These are phyloP conservation scores for Crithidia fasciculata DNA, from an alignment of 208 protist species.

Conservation along the genomic window DNA sequence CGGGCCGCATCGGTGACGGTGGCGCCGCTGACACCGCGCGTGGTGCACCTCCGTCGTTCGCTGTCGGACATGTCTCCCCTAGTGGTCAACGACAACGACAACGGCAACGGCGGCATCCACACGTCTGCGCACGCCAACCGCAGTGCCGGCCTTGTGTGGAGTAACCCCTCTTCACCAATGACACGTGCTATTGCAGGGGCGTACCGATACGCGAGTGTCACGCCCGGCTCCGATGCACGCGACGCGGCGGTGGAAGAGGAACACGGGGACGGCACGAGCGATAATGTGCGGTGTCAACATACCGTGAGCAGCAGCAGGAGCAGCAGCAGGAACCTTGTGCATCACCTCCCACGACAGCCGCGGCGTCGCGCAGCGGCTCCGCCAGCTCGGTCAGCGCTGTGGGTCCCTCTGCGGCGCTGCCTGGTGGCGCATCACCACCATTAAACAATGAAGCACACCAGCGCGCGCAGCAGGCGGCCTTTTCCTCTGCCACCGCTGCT, in stretches of 20 bases:
- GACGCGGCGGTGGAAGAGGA: not conserved
- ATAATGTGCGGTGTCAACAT: no score
- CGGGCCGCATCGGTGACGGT: not conserved
- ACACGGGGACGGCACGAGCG: not conserved
- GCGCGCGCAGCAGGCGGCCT: conserved; percentile 1
- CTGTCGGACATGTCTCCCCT: not conserved
- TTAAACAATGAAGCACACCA: not conserved
- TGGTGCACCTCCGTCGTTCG: not conserved
- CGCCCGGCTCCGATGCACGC: not conserved
- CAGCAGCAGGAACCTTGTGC: not conserved
- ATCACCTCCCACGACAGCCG: not conserved
- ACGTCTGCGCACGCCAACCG: not conserved
- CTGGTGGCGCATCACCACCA: not conserved
- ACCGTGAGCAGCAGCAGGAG: not conserved
- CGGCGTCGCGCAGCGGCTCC: not conserved
- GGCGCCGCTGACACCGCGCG: not conserved
- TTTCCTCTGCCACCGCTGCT: not conserved
- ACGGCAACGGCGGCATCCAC: no score
- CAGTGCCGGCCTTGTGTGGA: not conserved
- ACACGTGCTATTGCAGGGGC: not conserved
- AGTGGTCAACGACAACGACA: not conserved
- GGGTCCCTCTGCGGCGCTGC: not conserved
- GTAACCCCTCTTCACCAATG: not conserved
- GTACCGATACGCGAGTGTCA: not conserved
- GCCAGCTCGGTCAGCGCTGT: not conserved